A percentile compares a stretch with the other conserved stretches of the same genome.
Evolutionary conservation across 2,329 filamentous ascomycete species (phyloP).

Genomic region (Onygenales sp.): DNA sequence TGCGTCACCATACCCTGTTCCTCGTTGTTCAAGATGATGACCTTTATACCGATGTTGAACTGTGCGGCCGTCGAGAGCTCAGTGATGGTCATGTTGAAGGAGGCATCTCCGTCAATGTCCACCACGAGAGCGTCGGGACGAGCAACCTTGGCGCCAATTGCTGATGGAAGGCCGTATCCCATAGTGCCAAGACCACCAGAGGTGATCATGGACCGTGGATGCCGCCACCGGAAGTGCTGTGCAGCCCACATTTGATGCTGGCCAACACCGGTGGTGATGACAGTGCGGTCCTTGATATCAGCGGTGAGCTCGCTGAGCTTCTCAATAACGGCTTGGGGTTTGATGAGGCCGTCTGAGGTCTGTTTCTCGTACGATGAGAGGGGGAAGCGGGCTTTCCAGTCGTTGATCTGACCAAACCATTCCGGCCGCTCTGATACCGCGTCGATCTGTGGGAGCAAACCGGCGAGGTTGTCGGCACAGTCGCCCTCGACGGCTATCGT

Average conservation of each 20-base stretch:
- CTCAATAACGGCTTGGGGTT: conserved; percentile 88
- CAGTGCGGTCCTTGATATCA: conserved; percentile 68
- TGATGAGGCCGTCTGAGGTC: conserved; percentile 68
- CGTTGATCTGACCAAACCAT: conserved; percentile 84
- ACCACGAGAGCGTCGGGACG: conserved; percentile 74
- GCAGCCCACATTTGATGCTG: conserved; percentile 99
- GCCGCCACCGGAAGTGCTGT: conserved; percentile 90
- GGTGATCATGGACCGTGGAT: conserved; percentile 89
- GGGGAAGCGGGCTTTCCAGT: conserved; percentile 88
- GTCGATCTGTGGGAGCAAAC: conserved; percentile 64
- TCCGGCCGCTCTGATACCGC: conserved; percentile 58
- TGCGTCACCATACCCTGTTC: conserved; percentile 98
- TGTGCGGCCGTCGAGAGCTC: conserved; percentile 88
- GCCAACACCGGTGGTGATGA: conserved; percentile 89
- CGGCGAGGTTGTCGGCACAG: conserved; percentile 66
- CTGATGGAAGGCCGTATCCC: conserved; percentile 89
- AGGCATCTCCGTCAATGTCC: conserved; percentile 97
- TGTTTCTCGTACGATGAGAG: conserved; percentile 72
- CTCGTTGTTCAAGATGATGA: conserved; percentile 92
- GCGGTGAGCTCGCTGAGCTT: conserved; percentile 78
- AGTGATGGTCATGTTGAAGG: conserved; percentile 96
- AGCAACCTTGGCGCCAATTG: conserved; percentile 90
- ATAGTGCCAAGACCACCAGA: conserved; percentile 93
- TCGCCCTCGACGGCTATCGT: conserved; percentile 94
- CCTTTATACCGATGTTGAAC: conserved; percentile 94